Evolutionary conservation across 2,329 filamentous ascomycete species (phyloP).

Genomic region (Epichloe scottii): DNA sequence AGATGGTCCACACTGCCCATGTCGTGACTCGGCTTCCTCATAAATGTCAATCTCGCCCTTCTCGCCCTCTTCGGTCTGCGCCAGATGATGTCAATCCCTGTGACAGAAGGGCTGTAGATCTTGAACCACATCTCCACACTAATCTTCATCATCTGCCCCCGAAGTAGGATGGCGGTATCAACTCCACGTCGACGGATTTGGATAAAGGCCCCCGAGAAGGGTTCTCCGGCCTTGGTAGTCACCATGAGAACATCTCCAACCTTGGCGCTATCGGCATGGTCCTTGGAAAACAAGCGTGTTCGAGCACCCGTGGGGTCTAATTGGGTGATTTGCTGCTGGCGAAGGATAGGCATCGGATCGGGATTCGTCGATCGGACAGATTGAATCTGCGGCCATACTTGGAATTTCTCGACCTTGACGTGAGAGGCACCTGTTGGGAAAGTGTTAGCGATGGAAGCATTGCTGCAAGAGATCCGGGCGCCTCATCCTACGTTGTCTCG

Average conservation of each 20-base stretch:
- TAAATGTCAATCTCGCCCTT: constrained; percentile 78
- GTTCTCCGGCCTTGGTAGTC: constrained; percentile 66
- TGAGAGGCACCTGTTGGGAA: constrained; percentile 19
- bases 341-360: constrained; percentile 57
- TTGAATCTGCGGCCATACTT: constrained; percentile 42
- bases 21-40: constrained; percentile 81
- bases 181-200: constrained; percentile 78
- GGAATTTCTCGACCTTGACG: constrained; percentile 28
- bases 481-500: constrained; percentile 23
- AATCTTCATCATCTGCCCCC: constrained; percentile 74
- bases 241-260: constrained; percentile 88
- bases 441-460: constrained; percentile 7
- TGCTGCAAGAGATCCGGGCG: neutral
- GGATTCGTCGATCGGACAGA: constrained; percentile 43
- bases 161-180: constrained; percentile 76
- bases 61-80: constrained; percentile 71
- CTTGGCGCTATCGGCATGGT: constrained; percentile 66
- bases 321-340: constrained; percentile 52
- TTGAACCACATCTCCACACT: constrained; percentile 98
- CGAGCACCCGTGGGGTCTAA: constrained; percentile 82
- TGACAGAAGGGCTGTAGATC: constrained; percentile 79
- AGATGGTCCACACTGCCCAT: constrained; percentile 74
- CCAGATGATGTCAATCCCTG: constrained; percentile 89
- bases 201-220: constrained; percentile 80
- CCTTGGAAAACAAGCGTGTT: constrained; percentile 64